Base-by-base conservation (phyloP, 2,329 filamentous ascomycete genomes). In the Xylaria sp. region DNA sequence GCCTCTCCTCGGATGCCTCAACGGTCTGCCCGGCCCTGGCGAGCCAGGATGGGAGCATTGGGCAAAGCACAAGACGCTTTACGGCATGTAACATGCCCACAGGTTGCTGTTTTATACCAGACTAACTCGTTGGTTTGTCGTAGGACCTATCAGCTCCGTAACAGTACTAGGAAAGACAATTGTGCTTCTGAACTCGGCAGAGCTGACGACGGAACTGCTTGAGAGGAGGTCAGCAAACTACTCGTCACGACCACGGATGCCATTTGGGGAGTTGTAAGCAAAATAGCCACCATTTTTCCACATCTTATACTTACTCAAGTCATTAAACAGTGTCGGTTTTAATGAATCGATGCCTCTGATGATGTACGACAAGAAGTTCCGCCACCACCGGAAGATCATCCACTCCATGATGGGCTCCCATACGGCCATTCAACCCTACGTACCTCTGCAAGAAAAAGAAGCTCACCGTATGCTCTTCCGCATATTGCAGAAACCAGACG, bases 1-100 rank as follows among this genome's bases (percentile, higher is more conserved):
- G 6, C 79, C 79, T 0, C 11, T 83, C 0, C 35, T 83, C 3
- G 81, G 81, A 3, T 83, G 83, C 63, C 62, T 83, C 13, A 61
- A 65, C 1, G 79, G 83, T 61, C 68, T 83, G 9, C 80, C 80
- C 0, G 67, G 72, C 0, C 54, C 59, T 0, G 74, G 72, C 1
- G 63, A 60, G 4, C 69, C 66, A 3, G 75, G 78, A 59, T 76
- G 71, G 60, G 62, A 72, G 51, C 76, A 78, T 57, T 79, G 76
- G 76, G 54, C 74, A 35, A 72, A 74, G 59, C 72, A 75, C 59
- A 77, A 75, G 55, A 71, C 76, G 4, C 49, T 64, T 0, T 76
- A 77, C 47, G 64, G 64, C 64, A 30, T 13, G 37, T 42, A 13
- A 13, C 11, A 9, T 13, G 37, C 37, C 8, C 11, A 10, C 11